A percentile compares a stretch with the other conserved stretches of the same genome.
These are phyloP conservation scores for Davidsoniella virescens DNA, from an alignment of 2,329 filamentous ascomycete genomes.

Conservation along the genomic window DNA sequence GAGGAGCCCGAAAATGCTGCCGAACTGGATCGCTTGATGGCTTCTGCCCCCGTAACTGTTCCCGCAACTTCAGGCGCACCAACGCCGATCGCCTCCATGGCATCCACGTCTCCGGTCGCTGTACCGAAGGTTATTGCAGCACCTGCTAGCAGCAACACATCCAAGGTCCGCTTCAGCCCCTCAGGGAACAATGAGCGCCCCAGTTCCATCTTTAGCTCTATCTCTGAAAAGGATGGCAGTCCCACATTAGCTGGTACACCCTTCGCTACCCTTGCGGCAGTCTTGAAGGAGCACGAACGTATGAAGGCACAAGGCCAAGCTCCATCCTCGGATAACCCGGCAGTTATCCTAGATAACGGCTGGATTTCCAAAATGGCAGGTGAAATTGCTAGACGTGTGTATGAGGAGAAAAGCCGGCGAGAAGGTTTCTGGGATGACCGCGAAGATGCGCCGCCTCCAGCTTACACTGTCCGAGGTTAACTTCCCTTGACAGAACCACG, in stretches of 20 bases:
- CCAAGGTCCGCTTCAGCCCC: conserved; percentile 9
- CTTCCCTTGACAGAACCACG: neutral
- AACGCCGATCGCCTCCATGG: neutral
- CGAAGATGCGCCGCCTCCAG: conserved; percentile 43
- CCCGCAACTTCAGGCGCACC: neutral
- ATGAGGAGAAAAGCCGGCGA: conserved; percentile 60
- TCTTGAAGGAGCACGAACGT: conserved; percentile 10
- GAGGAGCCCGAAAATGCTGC: conserved; percentile 37
- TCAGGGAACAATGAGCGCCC: neutral
- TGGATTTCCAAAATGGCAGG: conserved; percentile 90
- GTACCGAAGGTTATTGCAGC: neutral
- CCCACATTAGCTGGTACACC: conserved; percentile 2
- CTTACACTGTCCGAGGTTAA: conserved; percentile 32
- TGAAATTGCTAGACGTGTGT: conserved; percentile 75
- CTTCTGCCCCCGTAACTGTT: neutral
- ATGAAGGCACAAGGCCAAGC: conserved; percentile 15
- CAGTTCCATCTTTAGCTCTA: conserved; percentile 20
- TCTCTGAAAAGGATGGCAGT: conserved; percentile 14
- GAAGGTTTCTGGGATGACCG: conserved; percentile 36
- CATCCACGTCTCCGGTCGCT: neutral
- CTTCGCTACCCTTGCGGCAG: conserved; percentile 7
- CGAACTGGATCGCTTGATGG: conserved; percentile 19
- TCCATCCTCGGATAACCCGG: conserved; percentile 30
- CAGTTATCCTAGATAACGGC: conserved; percentile 57
- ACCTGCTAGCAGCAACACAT: neutral